Evolutionary conservation across 2,329 filamentous ascomycete species (phyloP).

Genomic region (Aspergillus sp.): DNA sequence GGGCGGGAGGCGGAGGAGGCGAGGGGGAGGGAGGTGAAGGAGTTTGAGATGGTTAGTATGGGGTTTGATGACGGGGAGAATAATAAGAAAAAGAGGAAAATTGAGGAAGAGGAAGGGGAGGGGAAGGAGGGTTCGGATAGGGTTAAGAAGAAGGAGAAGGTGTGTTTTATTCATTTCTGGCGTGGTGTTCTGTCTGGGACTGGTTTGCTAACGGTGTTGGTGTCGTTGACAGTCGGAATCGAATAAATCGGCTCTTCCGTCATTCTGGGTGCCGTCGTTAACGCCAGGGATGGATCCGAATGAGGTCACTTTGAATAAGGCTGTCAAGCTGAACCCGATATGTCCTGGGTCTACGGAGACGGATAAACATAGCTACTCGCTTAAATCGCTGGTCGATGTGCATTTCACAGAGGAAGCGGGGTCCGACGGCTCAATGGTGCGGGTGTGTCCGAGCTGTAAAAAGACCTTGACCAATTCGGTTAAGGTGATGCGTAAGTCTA

Average conservation of each 20-base stretch:
- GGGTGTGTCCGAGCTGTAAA: slow-evolving; percentile 80
- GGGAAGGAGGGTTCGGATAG: slow-evolving; percentile 25
- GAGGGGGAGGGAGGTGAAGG: slow-evolving; percentile 66
- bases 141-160: slow-evolving; percentile 50
- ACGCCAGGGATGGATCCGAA: slow-evolving; percentile 65
- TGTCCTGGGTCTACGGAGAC: slow-evolving; percentile 73
- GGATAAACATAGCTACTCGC: slow-evolving; percentile 69
- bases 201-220: neutral
- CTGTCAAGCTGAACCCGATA: slow-evolving; percentile 65
- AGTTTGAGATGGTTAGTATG: slow-evolving; percentile 84
- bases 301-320: slow-evolving; percentile 58
- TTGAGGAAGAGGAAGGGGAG: slow-evolving; percentile 25
- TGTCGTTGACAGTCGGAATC: slow-evolving; percentile 46
- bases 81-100: slow-evolving; percentile 31
- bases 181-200: neutral
- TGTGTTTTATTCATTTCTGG: slow-evolving; percentile 1
- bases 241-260: slow-evolving; percentile 69
- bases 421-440: slow-evolving; percentile 44
- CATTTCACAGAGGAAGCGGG: slow-evolving; percentile 72
- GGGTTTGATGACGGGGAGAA: slow-evolving; percentile 50
- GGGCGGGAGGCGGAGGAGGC: slow-evolving; percentile 68
- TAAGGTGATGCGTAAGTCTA: slow-evolving; percentile 63
- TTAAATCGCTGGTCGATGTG: slow-evolving; percentile 75
- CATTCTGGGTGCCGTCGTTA: slow-evolving; percentile 89
- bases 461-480: slow-evolving; percentile 80